phyloP scores from a whole-genome alignment of 495 filamentous ascomycete genomes.

The Hypoxylon subgilvum region DNA sequence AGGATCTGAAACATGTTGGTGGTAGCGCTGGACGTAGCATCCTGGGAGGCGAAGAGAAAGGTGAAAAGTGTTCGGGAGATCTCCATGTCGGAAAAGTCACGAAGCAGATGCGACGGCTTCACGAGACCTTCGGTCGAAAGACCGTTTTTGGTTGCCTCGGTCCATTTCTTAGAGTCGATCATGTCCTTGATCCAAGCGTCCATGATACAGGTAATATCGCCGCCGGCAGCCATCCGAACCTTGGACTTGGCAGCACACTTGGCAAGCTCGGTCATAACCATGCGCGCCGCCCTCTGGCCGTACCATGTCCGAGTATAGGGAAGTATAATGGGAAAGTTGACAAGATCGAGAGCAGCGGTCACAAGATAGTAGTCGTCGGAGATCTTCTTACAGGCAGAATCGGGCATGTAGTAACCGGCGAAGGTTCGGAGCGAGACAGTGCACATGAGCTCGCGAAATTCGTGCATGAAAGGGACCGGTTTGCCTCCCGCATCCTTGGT shows the following conservation, averaged over 20 bases:
- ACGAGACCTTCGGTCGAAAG: slow-evolving; percentile 67
- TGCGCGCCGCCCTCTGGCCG: slow-evolving; percentile 92
- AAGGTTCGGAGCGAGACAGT: slow-evolving; percentile 95
- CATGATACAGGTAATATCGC: slow-evolving; percentile 88
- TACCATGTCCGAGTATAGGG: slow-evolving; percentile 97
- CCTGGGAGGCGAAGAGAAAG: slow-evolving; percentile 97
- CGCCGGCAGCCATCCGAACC: slow-evolving; percentile 89
- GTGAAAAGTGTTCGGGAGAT: slow-evolving; percentile 96
- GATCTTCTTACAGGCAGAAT: slow-evolving; percentile 90
- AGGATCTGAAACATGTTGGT: slow-evolving; percentile 96
- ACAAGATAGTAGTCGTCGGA: slow-evolving; percentile 96
- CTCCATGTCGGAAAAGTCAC: slow-evolving; percentile 88
- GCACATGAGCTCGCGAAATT: slow-evolving; percentile 95
- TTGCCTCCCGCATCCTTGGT: slow-evolving; percentile 72
- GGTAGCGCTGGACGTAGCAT: slow-evolving; percentile 89
- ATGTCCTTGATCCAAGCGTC: slow-evolving; percentile 90
- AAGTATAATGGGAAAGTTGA: slow-evolving; percentile 98
- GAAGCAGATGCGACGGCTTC: slow-evolving; percentile 81
- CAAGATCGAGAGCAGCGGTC: slow-evolving; percentile 92
- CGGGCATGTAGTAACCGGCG: slow-evolving; percentile 92
- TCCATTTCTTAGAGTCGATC: slow-evolving; percentile 78
- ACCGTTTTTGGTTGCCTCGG: slow-evolving; percentile 71
- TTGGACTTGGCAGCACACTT: slow-evolving; percentile 93
- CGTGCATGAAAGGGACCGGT: slow-evolving; percentile 84
- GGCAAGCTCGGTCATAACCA: slow-evolving; percentile 87